Evolutionary conservation across 2,329 filamentous ascomycete genomes (phyloP), one percentile per base, ranked within the genome.

Genomic region (Aspergillus pseudoglaucus): DNA sequence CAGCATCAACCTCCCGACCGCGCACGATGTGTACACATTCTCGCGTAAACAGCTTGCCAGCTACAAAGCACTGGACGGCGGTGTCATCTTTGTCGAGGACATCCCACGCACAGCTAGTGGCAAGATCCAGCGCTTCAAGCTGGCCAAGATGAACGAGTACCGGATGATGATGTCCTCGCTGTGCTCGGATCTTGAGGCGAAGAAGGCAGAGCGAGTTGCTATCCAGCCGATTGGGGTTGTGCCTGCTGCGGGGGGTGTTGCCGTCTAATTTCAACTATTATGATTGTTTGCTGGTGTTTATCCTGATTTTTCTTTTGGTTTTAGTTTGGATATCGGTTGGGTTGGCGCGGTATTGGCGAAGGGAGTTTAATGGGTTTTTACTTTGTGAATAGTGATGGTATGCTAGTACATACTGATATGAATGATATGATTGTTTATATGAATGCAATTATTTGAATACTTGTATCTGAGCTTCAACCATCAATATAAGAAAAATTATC

Each of bases 71-170:
- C 55, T 77, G 0, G 73, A 73, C 7, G 71, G 72, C 5, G 74
- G 73, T 0, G 67, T 78, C 7, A 56, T 71, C 18, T 77, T 77
- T 46, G 68, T 77, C 12, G 69, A 75, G 40, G 61, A 69, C 23
- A 74, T 78, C 30, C 75, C 75, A 4, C 72, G 73, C 42, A 73
- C 72, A 2, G 63, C 73, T 0, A 75, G 73, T 48, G 75, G 75
- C 12, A 78, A 78, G 60, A 75, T 78, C 44, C 64, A 73, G 49
- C 62, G 70, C 6, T 69, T 67, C 59, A 68, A 63, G 48, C 57
- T 71, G 22, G 53, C 62, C 2, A 64, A 69, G 54, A 68, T 69
- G 66, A 68, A 69, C 47, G 53, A 59, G 9, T 69, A 69, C 48
- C 59, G 67, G 2, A 64, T 67, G 37, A 64, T 69, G 49, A 58